Evolutionary conservation across 768 basidiomycete genomes (phyloP), one percentile per base, ranked within the genome.

Genomic region (Amanita thiersii): DNA sequence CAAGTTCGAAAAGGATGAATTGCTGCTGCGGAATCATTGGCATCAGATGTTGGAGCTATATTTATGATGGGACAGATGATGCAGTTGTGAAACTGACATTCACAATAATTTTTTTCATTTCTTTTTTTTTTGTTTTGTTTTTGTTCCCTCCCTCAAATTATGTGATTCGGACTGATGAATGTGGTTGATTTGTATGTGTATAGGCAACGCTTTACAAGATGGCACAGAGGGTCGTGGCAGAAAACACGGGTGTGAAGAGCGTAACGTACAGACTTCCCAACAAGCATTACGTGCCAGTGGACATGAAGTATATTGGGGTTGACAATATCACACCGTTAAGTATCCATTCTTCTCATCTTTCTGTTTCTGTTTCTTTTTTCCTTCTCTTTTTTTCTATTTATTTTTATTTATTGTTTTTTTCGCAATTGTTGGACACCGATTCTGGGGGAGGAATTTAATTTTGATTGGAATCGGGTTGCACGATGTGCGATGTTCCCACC

Each of bases 191-290:
- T 28, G 7, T 28, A n/a, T n/a, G n/a, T 28, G n/a, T 47, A 21
- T 59, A 96, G 86, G 93, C 93, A 6, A 96, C 92, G 19, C 64
- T 94, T 38, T 93, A 81, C 73, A 86, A 85, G 64, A 93, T 93
- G 79, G 87, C 72, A 0, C 73, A 85, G 47, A 69, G 71, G 1
- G 68, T 97, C 49, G 62, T 96, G 20, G 61, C 61, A 1, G 78
- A 85, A 57, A 83, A 89, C 52, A 57, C 59, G 2, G 64, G 64
- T 2, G 68, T 96, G 9, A 56, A 69, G 31, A 60, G 60, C 2
- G 82, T 87, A 23, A 69, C 71, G 10, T 96, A 94, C 61, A 60
- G 64, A 31, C 70, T 96, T 2, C 93, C 94, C 1, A 98, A 98
- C 69, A 89, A 92, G 63, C 93, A 96, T 56, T 97, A 94, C 59